These are phyloP conservation scores for Parascedosporium putredinis DNA, from an alignment of 2,329 filamentous ascomycete genomes.

Conservation along the genomic window DNA sequence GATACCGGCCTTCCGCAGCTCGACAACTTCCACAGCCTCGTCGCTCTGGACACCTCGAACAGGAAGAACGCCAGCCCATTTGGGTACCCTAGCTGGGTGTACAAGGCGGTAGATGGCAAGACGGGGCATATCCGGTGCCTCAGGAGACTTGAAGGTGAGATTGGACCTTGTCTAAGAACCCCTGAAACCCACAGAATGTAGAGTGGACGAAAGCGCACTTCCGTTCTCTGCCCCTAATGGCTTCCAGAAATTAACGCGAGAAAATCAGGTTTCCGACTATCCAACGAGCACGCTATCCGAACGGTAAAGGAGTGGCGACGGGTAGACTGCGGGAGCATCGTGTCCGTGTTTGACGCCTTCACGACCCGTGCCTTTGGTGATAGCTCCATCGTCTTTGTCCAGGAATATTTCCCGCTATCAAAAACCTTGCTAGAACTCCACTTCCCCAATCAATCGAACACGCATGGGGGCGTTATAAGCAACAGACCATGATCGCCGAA, in stretches of 20 bases:
- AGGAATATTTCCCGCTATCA: conserved; percentile 83
- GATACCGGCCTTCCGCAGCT: conserved; percentile 62
- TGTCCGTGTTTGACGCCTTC: conserved; percentile 83
- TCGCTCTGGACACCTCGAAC: conserved; percentile 74
- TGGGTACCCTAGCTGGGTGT: conserved; percentile 86
- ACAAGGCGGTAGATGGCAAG: conserved; percentile 84
- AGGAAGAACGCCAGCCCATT: conserved; percentile 66
- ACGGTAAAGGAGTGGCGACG: conserved; percentile 84
- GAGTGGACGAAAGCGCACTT: too few relatives aligned
- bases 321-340: conserved; percentile 69
- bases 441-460: conserved; percentile 30
- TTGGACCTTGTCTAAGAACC: too few relatives aligned
- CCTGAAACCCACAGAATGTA: too few relatives aligned
- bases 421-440: conserved; percentile 84
- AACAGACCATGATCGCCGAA: conserved; percentile 49
- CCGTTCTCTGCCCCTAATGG: too few relatives aligned
- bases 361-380: conserved; percentile 89
- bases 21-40: conserved; percentile 85
- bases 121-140: conserved; percentile 84
- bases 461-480: conserved; percentile 34
- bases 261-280: conserved; percentile 64
- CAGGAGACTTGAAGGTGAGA: conserved; percentile 66
- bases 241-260: too few relatives aligned
- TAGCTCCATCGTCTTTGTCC: conserved; percentile 81
- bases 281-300: conserved; percentile 79